phyloP scores from a whole-genome alignment of 2,329 filamentous ascomycete species.

The Hypoxylon sp. region DNA sequence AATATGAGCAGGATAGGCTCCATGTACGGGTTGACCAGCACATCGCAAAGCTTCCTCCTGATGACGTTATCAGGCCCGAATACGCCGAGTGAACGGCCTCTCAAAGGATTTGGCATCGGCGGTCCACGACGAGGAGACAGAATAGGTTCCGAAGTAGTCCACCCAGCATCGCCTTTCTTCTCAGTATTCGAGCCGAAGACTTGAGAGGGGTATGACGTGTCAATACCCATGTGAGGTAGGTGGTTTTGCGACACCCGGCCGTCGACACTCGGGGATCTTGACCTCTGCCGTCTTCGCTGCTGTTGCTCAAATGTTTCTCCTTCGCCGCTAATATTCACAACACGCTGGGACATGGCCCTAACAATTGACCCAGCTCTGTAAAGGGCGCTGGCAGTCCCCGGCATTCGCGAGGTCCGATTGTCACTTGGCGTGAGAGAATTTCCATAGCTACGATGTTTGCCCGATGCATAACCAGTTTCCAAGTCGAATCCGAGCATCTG shows the following conservation, averaged over 20 bases:
- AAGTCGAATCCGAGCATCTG: slow-evolving; percentile 69
- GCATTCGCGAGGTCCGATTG: slow-evolving; percentile 70
- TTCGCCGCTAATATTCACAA: slow-evolving; percentile 97
- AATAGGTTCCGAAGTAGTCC: slow-evolving; percentile 49
- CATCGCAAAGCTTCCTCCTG: slow-evolving; percentile 80
- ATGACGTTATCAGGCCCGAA: slow-evolving; percentile 84
- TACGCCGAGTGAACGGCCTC: slow-evolving; percentile 86
- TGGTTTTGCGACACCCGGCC: slow-evolving; percentile 63
- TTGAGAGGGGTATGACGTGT: slow-evolving; percentile 68
- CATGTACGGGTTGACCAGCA: slow-evolving; percentile 86
- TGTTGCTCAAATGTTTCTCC: slow-evolving; percentile 84
- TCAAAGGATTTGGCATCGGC: slow-evolving; percentile 79
- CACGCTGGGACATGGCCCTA: slow-evolving; percentile 92
- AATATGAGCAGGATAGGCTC: slow-evolving; percentile 89
- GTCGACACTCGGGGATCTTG: slow-evolving; percentile 66
- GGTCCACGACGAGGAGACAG: slow-evolving; percentile 53
- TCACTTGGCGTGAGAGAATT: slow-evolving; percentile 66
- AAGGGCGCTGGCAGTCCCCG: slow-evolving; percentile 74
- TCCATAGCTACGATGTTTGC: slow-evolving; percentile 69
- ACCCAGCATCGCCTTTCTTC: slow-evolving; percentile 57
- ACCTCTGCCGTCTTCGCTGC: slow-evolving; percentile 72
- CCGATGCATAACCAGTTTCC: slow-evolving; percentile 68
- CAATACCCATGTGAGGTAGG: slow-evolving; percentile 59
- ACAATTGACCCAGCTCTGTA: slow-evolving; percentile 80
- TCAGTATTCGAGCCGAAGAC: slow-evolving; percentile 60